phyloP scores from a whole-genome alignment of 176 grass and related monocot species.

The Pontederia paniculata region DNA sequence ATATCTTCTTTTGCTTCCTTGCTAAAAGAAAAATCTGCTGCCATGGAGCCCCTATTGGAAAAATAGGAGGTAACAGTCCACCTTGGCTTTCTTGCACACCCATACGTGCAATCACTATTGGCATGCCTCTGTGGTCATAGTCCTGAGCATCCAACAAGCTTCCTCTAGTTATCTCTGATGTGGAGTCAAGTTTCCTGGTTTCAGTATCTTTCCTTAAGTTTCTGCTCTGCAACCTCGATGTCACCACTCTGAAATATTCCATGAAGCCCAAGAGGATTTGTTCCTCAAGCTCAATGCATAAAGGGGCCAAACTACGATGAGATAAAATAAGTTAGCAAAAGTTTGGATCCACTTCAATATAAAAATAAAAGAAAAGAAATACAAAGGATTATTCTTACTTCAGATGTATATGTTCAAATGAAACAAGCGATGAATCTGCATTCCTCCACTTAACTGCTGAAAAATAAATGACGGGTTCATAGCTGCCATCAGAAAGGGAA shows the following conservation, averaged over 20 bases:
- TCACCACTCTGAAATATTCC: conserved; percentile 67
- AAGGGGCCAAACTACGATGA: conserved; percentile 64
- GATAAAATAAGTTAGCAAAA: conserved; percentile 8
- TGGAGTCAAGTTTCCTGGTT: conserved; percentile 33
- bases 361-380: conserved; percentile 6
- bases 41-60: conserved; percentile 85
- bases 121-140: conserved; percentile 25
- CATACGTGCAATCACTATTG: conserved; percentile 15
- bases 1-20: conserved; percentile 81
- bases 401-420: conserved; percentile 66
- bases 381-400: conserved; percentile 47
- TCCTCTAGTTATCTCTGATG: conserved; percentile 34
- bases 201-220: conserved; percentile 51
- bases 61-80: conserved; percentile 66
- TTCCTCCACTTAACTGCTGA: conserved; percentile 74
- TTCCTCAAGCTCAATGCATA: conserved; percentile 91
- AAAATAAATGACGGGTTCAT: conserved; percentile 46
- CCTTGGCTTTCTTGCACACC: conserved; percentile 17
- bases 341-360: conserved; percentile 2
- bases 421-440: conserved; percentile 64
- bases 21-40: conserved; percentile 92
- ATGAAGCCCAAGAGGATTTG: conserved; percentile 74
- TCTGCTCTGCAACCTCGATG: conserved; percentile 57
- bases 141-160: conserved; percentile 27
- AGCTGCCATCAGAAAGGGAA: conserved; percentile 17